These are phyloP conservation scores for Cyclostephanos invisitatus DNA, from an alignment of 108 stramenopile species.

Conservation along the genomic window DNA sequence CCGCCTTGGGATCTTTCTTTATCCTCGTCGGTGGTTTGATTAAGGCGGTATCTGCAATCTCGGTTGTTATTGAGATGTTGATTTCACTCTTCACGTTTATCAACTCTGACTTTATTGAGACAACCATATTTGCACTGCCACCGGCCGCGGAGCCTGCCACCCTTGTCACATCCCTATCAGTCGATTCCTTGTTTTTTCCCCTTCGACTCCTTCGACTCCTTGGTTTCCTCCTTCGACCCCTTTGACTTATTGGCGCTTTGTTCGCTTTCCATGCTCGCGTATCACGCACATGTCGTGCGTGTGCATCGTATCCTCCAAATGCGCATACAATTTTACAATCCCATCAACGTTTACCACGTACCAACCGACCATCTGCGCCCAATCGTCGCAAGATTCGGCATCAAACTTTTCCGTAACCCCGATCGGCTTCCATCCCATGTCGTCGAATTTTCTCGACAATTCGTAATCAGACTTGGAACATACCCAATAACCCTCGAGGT, in stretches of 20 bases:
- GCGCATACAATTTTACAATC: not conserved
- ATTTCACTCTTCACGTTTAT: not conserved
- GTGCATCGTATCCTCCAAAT: slow-evolving; percentile 4
- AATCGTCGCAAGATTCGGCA: slow-evolving; percentile 1
- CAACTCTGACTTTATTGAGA: not conserved
- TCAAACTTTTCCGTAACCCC: slow-evolving; percentile 10
- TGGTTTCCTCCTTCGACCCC: not conserved
- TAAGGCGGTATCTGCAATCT: not conserved
- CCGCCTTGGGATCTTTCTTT: not conserved
- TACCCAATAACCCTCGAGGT: slow-evolving; percentile 10
- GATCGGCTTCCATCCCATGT: slow-evolving; percentile 5
- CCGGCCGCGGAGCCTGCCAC: not conserved
- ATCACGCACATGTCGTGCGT: slow-evolving; percentile 10
- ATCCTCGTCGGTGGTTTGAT: not conserved
- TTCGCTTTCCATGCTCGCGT: not conserved
- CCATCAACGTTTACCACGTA: slow-evolving; percentile 8
- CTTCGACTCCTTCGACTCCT: not conserved
- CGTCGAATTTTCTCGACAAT: slow-evolving; percentile 2
- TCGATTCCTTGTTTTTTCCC: not conserved
- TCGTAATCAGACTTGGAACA: slow-evolving; percentile 8
- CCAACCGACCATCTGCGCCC: slow-evolving; percentile 19
- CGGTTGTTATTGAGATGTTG: not conserved
- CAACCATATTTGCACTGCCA: not conserved
- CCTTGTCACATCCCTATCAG: not conserved
- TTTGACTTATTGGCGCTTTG: not conserved